Base-by-base conservation (phyloP, 2,329 filamentous ascomycete species). In the Albophoma yamanashiensis region DNA sequence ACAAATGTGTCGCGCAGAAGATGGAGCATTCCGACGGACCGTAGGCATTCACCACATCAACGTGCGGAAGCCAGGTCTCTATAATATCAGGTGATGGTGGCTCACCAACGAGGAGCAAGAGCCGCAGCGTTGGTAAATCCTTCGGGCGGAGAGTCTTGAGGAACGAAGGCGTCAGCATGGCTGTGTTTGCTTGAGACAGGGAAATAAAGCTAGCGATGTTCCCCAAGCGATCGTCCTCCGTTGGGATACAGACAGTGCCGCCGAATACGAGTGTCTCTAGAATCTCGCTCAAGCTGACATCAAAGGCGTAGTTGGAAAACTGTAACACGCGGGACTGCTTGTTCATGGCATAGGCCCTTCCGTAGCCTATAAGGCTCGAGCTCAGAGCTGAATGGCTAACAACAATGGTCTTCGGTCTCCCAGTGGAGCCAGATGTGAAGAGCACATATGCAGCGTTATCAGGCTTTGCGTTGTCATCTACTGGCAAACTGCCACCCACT, bases 351-450 rank as follows among this genome's bases (percentile, higher is more conserved):
- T 62, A 25, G 62, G 64, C 7, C 56, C 58, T 4, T 53, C 55
- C 8, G 64, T 42, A 34, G 31, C 60, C 57, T 7, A 59, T 60
- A 7, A 60, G 57, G 55, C 34, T 36, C 47, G 56, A n/a, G 47
- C 55, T 45, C 20, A 61, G 34, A 2, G 62, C 62, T 8, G 55
- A 59, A 43, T 69, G 67, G 36, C 64, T 63, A 31, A 67, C 61
- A 4, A 67, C 58, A 2, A 68, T 58, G 3, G 66, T 66, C 40
- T 69, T 69, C 0, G 67, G 66, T 7, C 55, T 62, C 8, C 67
- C 67, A 0, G 67, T 69, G 5, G 62, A 64, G 12, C 67, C 67
- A 2, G 66, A 68, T 0, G 67, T 69, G 34, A 69, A 69, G 0
- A 69, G 42, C 1, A 68, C 59, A 43, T 68, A 69, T 0, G 62